A percentile compares a stretch with the other conserved stretches of the same genome.
phyloP scores from a whole-genome alignment of 140 eudicot genomes.

The Anethum foeniculum region DNA sequence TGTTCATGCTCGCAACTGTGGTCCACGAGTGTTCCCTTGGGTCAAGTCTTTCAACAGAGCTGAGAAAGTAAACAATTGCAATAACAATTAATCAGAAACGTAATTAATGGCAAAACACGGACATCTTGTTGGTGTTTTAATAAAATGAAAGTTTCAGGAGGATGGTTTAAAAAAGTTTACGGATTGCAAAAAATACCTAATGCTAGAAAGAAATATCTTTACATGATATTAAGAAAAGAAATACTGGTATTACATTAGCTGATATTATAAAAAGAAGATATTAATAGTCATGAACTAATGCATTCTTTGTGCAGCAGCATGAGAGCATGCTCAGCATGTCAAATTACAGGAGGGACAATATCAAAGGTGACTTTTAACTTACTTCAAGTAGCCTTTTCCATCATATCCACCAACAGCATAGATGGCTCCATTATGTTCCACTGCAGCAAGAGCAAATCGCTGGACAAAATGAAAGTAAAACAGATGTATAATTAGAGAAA shows the following conservation, averaged over 20 bases:
- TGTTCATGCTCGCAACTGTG: conserved; percentile 47
- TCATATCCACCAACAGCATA: conserved; percentile 90
- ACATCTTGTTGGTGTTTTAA: neutral
- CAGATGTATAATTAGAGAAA: neutral
- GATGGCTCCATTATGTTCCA: conserved; percentile 59
- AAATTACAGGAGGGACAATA: neutral
- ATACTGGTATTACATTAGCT: neutral
- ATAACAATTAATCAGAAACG: neutral
- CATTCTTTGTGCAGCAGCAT: neutral
- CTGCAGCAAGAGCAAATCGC: conserved; percentile 80
- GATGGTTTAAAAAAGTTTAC: neutral
- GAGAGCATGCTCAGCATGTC: neutral
- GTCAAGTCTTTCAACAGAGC: conserved; percentile 84
- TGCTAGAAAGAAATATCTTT: no score
- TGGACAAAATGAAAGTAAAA: conserved; percentile 16
- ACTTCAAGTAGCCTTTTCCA: conserved; percentile 58
- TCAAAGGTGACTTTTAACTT: conserved; percentile 12
- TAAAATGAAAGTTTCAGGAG: neutral
- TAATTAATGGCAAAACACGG: neutral
- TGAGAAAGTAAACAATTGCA: conserved; percentile 16
- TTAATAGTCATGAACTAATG: neutral
- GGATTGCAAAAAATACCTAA: neutral
- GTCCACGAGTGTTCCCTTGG: conserved; percentile 85
- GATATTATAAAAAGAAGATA: neutral
- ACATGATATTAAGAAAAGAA: neutral